Base-by-base conservation (phyloP, 176 grass and related monocot species). In the Alloteropsis semialata region DNA sequence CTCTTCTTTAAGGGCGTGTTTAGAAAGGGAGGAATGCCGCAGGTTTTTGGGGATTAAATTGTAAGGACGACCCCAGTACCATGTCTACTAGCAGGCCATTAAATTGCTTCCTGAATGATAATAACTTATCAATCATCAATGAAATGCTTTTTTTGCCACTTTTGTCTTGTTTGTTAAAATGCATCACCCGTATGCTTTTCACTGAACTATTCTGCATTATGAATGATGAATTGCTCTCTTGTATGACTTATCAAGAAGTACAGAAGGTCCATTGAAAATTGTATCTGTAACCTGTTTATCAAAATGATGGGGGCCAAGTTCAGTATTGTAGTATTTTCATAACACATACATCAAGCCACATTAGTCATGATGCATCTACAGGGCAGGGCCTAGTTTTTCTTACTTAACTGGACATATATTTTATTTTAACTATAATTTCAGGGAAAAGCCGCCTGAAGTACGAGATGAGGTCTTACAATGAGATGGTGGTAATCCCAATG, bases 401-500 rank as follows among this genome's bases (percentile, higher is more conserved):
- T 19, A 50, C 13, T 10, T 72, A 51, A 53, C 44, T 73, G 55
- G 55, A 44, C 11, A 48, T 37, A 46, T 87, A n/a, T n/a, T 50
- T 72, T 22, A 69, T 59, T 17, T 60, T 75, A 28, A 44, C 60
- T 74, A 28, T 79, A 43, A 54, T 58, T 85, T 68, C 82, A 98
- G 96, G 91, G 10, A 93, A 99, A 83, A 86, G 59, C 28, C 71
- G 82, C 43, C 60, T 93, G 82, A 96, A 92, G 72, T 96, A 91
- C 9, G 93, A 99, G 24, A 69, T 90, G 89, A 92, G 22, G 80
- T 99, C 96, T 73, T 92, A 99, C 69, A 88, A 96, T 54, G 91
- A 99, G 80, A 96, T 90, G 96, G 91, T 99, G 79, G 93, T 99
- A 17, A 73, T 62, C 18, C 89, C 79, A 19, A 87, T 99, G 96